A percentile compares a stretch with the other conserved stretches of the same genome.
Conservation (phyloP, 2,329 filamentous ascomycete genomes). For the Microdochium trichocladiopsis region DNA sequence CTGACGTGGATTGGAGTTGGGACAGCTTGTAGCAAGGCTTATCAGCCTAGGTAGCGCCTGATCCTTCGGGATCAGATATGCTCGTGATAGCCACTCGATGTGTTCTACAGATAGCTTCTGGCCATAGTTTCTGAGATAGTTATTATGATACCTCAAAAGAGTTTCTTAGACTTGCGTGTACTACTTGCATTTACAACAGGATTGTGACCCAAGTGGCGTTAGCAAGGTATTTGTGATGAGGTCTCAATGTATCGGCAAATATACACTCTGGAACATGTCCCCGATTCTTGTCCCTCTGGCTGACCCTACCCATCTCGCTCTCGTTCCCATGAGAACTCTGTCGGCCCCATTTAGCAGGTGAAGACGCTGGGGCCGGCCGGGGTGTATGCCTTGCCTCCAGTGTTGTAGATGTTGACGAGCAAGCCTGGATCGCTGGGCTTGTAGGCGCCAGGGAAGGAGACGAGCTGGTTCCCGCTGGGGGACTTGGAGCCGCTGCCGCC, state of each 20-base stretch:
- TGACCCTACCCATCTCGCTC: too few species aligned
- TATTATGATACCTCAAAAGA: background rate
- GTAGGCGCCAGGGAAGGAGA: conserved; percentile 25
- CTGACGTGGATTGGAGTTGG: too few species aligned
- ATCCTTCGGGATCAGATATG: too few species aligned
- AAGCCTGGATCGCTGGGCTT: conserved; percentile 25
- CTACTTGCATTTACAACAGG: too few species aligned
- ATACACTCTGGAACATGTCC: too few species aligned
- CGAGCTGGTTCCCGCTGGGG: conserved; percentile 12
- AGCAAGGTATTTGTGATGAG: background rate
- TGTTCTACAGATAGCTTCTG: too few species aligned
- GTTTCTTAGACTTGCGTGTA: background rate
- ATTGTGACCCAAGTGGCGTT: background rate
- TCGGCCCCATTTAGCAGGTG: background rate
- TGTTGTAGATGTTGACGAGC: conserved; percentile 21
- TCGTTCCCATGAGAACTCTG: too few species aligned
- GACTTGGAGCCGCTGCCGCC: conserved; percentile 20
- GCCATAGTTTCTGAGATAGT: background rate
- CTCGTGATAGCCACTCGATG: too few species aligned
- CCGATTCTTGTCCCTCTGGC: too few species aligned
- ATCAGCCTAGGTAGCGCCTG: too few species aligned
- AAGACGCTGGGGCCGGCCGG: conserved; percentile 9
- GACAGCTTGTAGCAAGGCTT: too few species aligned
- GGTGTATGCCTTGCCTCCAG: conserved; percentile 2
- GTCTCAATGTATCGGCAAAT: too few species aligned